Base-by-base conservation (phyloP, 768 basidiomycete species). In the Strobilomyces echinocephalus region DNA sequence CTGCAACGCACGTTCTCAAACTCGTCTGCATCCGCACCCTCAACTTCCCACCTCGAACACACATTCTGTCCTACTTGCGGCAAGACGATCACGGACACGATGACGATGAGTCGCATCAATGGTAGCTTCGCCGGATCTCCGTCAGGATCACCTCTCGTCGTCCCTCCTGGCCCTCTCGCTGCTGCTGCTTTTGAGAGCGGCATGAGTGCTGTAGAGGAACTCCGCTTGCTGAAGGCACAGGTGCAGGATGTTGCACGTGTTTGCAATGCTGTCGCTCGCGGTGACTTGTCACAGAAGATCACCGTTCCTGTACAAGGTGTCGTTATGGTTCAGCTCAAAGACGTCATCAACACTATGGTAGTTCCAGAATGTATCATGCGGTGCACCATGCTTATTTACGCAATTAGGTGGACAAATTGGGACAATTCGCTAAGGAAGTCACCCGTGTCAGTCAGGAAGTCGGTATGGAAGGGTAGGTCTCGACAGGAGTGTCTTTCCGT, bases 381-480 rank as follows among this genome's bases (percentile, higher is more conserved):
- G 38, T 42, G 38, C 52, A 50, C 28, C 24, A 48, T 56, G 39
- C 65, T 61, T 8, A 63, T 38, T 49, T 48, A 34, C 54, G 20
- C 30, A 38, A 46, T 49, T 49, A 79, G 83, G 83, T 84, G 57
- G 83, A 85, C 65, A 78, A 81, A 61, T 76, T 97, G 28, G 84
- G 87, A 52, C 86, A 88, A 63, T 95, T 97, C 69, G 93, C 95
- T 34, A 85, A 86, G 66, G 91, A 94, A 68, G 91, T 94, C 35
- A 93, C 91, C 54, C 81, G 92, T 54, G 88, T 90, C 53, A 81
- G 80, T 60, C 85, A 86, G 67, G 88, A 90, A 67, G 93, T 95
- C 68, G 88, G 88, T 20, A 89, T 85, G 51, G 86, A 88, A 77
- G 83, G 82, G 82, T 83, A 50, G 71, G 67, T 39, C 46, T 67